phyloP scores from a whole-genome alignment of 1,139 yeast genomes.

The Debaryomycetaceae sp. region DNA sequence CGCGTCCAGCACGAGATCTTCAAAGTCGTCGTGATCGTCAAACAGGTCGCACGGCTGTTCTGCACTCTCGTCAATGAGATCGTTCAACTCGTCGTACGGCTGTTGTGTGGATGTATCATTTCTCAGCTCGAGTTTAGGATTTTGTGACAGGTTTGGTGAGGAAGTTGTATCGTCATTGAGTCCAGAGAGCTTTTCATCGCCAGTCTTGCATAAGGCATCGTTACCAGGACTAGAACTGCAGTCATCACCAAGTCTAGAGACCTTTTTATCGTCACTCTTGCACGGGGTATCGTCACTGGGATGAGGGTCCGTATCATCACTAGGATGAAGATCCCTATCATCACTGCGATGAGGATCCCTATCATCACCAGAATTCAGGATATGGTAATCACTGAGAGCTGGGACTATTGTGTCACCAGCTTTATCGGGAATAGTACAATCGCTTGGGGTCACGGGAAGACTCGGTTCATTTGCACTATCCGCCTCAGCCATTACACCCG shows the following conservation, averaged over 20 bases:
- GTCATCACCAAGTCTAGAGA: no score
- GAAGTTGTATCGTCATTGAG: constrained; percentile 4
- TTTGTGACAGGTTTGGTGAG: constrained; percentile 5
- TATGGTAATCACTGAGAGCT: no score
- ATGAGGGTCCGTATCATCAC: no score
- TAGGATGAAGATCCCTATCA: no score
- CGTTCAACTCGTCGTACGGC: constrained; percentile 35
- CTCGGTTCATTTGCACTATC: neutral
- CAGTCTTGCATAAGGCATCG: neutral
- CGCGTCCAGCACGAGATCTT: constrained; percentile 19
- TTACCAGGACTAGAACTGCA: no score
- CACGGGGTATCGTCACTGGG: no score
- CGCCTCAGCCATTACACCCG: constrained; percentile 2
- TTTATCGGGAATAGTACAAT: neutral
- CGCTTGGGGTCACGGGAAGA: no score
- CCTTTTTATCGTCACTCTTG: no score
- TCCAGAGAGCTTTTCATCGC: neutral
- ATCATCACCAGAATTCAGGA: no score
- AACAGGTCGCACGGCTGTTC: constrained; percentile 7
- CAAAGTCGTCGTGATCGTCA: constrained; percentile 16
- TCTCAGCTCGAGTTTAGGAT: constrained; percentile 5
- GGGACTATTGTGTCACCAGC: no score
- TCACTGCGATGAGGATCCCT: no score
- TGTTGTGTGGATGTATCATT: no score
- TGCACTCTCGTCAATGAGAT: constrained; percentile 28